Conservation (phyloP, 2,329 filamentous ascomycete genomes). For the Talaromyces piceae region DNA sequence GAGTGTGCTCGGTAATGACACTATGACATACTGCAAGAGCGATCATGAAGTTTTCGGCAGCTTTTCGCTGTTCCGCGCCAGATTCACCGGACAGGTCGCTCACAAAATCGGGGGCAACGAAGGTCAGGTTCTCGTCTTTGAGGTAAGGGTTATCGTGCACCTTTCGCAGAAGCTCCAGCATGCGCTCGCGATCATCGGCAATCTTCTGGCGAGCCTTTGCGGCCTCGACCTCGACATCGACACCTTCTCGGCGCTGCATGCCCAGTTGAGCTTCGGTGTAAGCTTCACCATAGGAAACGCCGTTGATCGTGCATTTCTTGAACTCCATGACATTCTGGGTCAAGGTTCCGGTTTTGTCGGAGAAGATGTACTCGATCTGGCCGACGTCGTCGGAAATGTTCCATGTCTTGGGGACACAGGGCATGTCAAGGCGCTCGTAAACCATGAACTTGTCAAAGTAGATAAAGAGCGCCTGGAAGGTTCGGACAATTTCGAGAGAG, state of each 20-base stretch:
- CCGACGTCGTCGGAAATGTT: conserved; percentile 98
- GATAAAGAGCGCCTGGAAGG: conserved; percentile 91
- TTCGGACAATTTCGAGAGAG: conserved; percentile 89
- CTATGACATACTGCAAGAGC: conserved; percentile 93
- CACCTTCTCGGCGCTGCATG: conserved; percentile 84
- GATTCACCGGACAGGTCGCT: conserved; percentile 71
- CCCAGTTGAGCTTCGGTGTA: conserved; percentile 96
- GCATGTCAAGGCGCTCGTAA: conserved; percentile 87
- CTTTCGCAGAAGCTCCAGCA: conserved; percentile 63
- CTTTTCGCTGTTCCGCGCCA: conserved; percentile 63
- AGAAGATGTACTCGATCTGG: conserved; percentile 99
- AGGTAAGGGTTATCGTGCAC: conserved; percentile 87
- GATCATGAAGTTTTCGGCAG: conserved; percentile 88
- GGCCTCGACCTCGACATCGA: conserved; percentile 76
- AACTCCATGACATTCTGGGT: conserved; percentile 98
- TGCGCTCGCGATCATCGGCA: conserved; percentile 63
- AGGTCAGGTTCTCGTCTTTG: conserved; percentile 81
- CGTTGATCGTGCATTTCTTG: conserved; percentile 96
- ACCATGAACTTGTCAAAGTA: conserved; percentile 97
- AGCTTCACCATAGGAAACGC: conserved; percentile 91
- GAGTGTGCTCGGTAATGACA: conserved; percentile 81
- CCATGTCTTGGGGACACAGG: conserved; percentile 96
- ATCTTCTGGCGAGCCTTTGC: conserved; percentile 69
- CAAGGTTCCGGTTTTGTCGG: conserved; percentile 83
- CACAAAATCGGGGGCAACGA: conserved; percentile 84